Evolutionary conservation across 2,329 filamentous ascomycete genomes (phyloP), one percentile per base, ranked within the genome.

Genomic region (Penicillium sp.): DNA sequence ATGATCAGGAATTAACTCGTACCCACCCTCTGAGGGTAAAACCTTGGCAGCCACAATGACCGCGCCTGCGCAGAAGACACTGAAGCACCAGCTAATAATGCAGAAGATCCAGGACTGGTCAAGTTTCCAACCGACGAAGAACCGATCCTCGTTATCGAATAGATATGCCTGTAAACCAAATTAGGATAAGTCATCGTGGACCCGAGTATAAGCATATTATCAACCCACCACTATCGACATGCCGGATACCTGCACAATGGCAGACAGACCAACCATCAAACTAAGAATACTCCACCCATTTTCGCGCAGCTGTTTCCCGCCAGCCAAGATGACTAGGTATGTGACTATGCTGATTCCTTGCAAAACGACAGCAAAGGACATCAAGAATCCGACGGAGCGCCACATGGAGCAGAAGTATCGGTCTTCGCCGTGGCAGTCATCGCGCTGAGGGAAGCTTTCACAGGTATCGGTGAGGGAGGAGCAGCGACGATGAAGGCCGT

Each of bases 331-430:
- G 47, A 95, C 84, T 30, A 87, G 68, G 73, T 93, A 96, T 17
- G 87, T 84, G 28, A 96, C 86, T n/a, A 96, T 75, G 7, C 86
- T 86, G 53, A 88, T 90, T 38, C 94, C 82, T 73, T 96, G 88
- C 37, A 94, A 72, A n/a, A 96, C 86, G 36, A 91, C 84, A 8
- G 89, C 84, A 65, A 97, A 89, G 50, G 87, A 89, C 78, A 96
- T 91, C 61, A 96, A 76, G 75, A 97, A 97, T 25, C 90, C 91
- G 35, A 91, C 86, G 26, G 86, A 90, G 56, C 89, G 84, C 93
- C 93, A 99, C 82, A 95, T 88, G 66, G 86, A 88, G 79, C 94
- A 97, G 76, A 97, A 97, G 67, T 86, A 85, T 49, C 85, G 82
- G 64, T 87, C 83, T 50, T 84, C 82, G 64, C 80, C 82, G 53